Evolutionary conservation across 1,284 basidiomycete genomes (phyloP).

Genomic region (Sanghuangporus baumii): DNA sequence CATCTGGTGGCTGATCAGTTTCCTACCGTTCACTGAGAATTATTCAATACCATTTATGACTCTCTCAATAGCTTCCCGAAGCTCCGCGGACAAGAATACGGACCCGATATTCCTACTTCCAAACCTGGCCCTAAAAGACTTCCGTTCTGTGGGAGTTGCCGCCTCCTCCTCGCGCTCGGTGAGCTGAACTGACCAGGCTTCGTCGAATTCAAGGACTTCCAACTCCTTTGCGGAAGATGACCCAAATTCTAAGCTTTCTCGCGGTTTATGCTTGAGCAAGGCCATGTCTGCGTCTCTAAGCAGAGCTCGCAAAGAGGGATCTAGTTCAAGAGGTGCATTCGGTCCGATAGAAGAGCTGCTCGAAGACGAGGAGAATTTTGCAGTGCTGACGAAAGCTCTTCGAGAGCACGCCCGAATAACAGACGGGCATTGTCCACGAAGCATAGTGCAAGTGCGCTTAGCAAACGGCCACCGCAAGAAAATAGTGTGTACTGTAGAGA

Average conservation of each 20-base stretch:
- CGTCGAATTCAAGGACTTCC: constrained; percentile 38
- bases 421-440: not conserved
- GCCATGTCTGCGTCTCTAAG: constrained; percentile 64
- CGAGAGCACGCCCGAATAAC: not conserved
- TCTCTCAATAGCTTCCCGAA: constrained; percentile 52
- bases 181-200: constrained; percentile 24
- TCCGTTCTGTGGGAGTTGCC: constrained; percentile 40
- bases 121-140: constrained; percentile 77
- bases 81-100: constrained; percentile 63
- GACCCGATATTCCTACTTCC: constrained; percentile 69
- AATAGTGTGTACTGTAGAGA: too few relatives aligned
- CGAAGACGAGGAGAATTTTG: constrained; percentile 3
- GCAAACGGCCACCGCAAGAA: not conserved
- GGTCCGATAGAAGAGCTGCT: constrained; percentile 24
- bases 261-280: constrained; percentile 39
- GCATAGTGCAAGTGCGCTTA: not conserved
- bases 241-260: constrained; percentile 13
- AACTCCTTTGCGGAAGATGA: constrained; percentile 40
- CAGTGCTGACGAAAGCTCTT: not conserved
- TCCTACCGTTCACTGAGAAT: not conserved
- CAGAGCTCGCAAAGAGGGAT: constrained; percentile 54
- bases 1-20: constrained; percentile 34
- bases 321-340: constrained; percentile 49
- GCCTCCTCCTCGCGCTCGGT: constrained; percentile 27
- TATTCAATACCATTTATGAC: constrained; percentile 51